Base-by-base conservation (phyloP, 2,329 filamentous ascomycete species). In the Stagonosporopsis tanaceti region DNA sequence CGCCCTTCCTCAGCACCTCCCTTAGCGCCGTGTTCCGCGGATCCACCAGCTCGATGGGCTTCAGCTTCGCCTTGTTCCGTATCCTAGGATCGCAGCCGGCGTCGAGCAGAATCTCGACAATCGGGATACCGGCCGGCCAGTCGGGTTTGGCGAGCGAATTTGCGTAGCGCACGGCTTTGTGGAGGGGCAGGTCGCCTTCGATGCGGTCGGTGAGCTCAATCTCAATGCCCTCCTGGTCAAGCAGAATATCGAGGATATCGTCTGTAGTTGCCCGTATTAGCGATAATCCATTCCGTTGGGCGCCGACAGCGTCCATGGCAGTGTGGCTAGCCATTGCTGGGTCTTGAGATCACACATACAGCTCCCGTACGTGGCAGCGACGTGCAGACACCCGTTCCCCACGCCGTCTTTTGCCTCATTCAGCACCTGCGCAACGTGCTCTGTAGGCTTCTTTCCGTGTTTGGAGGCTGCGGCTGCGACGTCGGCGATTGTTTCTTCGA, bases 381-480 rank as follows among this genome's bases (percentile, higher is more conserved):
- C 87, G 78, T 98, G 95, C 75, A 97, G 88, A 30, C 93, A 87
- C 73, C 94, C 87, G 78, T 94, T 93, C 48, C 95, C 95, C 79
- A 97, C 84, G 11, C 93, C 87, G 69, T 95, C 93, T 42, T 87
- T 90, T 47, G 93, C 91, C 45, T 86, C 85, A 82, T 99, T 99
- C 75, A 99, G 87, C 65, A 96, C 87, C 47, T 85, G 77, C 32
- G 93, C 88, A 59, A 92, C 87, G 69, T 90, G 83, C 57, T 86
- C 83, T 52, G 82, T 78, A 7, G 80, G 74, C 51, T 79, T 76
- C 62, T 76, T 75, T 15, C 89, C 87, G 57, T 80, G 78, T 64
- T 85, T 85, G 14, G 65, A 59, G 30, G 75, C 70, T 1, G 67
- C 63, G 4, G 68, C 59, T 71, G 86, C 80, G 64, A 80, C 79